Base-by-base conservation (phyloP, 2,329 filamentous ascomycete genomes). In the Botrytis elliptica region DNA sequence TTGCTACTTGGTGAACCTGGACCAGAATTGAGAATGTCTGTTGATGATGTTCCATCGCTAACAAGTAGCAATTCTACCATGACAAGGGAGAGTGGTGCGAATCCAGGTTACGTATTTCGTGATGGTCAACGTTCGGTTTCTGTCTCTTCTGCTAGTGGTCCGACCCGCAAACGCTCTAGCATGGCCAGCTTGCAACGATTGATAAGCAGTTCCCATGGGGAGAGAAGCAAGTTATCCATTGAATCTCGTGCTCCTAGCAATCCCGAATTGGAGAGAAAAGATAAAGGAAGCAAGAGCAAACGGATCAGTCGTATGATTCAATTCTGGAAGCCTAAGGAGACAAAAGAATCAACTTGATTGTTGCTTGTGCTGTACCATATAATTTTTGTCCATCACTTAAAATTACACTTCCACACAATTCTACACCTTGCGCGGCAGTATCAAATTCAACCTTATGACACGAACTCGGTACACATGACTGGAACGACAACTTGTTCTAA, bases 21-120 rank as follows among this genome's bases (percentile, higher is more conserved):
- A 0, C 92, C 91, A 0, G 92, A 94, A 78, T 84, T 87, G 18
- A 89, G 92, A 65, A 88, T 92, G 52, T 95, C 92, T 0, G 86
- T 90, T 46, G 91, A 92, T 76, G 92, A 93, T 77, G 89, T 93
- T 22, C 92, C 92, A 4, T 94, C 92, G 2, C 83, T 91, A 76
- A 93, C 91, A 1, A 94, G 91, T 79, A 93, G 91, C 79, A 90
- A 91, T 77, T 94, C 93, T 16, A 93, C 91, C 16, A 93, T 91
- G 88, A 88, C 91, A 10, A 88, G 89, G 64, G 90, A 93, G 77
- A 92, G 91, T 78, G 84, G 84, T 52, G 86, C 86, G 63, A 79
- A 81, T 74, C 82, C 82, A 74, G 82, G 82, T 78, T 84, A 85
- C 76, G 85, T 86, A 49, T 85, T 87, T 75, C 85, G 85, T 12